These are phyloP conservation scores for Penicillium longicatenatum DNA, from an alignment of 495 filamentous ascomycete species.

Conservation along the genomic window DNA sequence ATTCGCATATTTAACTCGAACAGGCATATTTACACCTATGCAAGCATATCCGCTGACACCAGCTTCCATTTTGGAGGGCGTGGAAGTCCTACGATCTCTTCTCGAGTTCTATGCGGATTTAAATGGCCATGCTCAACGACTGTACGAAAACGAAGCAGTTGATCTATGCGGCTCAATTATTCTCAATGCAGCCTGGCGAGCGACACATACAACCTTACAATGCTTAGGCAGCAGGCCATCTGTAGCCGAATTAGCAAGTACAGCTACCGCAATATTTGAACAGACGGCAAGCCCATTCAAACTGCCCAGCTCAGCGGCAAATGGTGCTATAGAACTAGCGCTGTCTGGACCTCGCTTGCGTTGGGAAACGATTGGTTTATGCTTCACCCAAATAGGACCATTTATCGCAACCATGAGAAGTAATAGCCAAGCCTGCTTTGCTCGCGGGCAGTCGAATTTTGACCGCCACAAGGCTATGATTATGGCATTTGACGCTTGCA, in stretches of 20 bases:
- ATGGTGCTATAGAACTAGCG: neutral
- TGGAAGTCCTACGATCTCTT: neutral
- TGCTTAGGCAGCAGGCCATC: neutral
- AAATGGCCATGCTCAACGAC: neutral
- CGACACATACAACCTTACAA: neutral
- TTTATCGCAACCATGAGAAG: neutral
- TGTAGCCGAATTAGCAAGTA: neutral
- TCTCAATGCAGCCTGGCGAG: neutral
- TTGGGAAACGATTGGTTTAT: neutral
- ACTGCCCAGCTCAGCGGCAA: neutral
- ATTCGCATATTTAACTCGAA: neutral
- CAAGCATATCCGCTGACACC: neutral
- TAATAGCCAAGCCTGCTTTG: neutral
- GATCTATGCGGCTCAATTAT: neutral
- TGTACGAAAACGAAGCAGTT: neutral
- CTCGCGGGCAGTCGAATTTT: too few relatives aligned
- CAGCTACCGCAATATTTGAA: neutral
- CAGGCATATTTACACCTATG: neutral
- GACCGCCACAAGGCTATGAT: neutral
- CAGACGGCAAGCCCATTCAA: neutral
- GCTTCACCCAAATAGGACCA: neutral
- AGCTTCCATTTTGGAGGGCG: neutral
- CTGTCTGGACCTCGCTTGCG: neutral
- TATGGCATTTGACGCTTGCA: neutral
- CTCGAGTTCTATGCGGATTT: neutral